Conservation (phyloP, 2,329 filamentous ascomycete genomes). For the Hymenoscyphus repandus region DNA sequence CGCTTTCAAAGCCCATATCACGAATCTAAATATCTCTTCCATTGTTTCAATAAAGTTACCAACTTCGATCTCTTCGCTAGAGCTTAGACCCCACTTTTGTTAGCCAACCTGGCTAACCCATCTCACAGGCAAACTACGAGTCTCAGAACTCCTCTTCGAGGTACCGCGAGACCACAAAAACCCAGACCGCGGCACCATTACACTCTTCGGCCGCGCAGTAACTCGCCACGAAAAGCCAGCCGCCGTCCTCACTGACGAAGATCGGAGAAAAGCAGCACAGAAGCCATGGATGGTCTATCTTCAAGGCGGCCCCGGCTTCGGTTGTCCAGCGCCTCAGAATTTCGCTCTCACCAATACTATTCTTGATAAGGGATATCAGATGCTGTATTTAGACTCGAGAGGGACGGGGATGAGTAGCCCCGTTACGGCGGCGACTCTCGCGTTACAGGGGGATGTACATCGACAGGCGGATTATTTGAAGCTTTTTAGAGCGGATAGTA, state of each 20-base stretch:
- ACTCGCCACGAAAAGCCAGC: slow-evolving; percentile 55
- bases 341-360: slow-evolving; percentile 64
- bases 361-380: slow-evolving; percentile 76
- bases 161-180: slow-evolving; percentile 73
- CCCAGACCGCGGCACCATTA: slow-evolving; percentile 55
- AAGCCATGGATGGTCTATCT: slow-evolving; percentile 66
- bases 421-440: slow-evolving; percentile 67
- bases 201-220: slow-evolving; percentile 73
- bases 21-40: too few relatives aligned
- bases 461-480: slow-evolving; percentile 78
- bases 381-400: slow-evolving; percentile 84
- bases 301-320: slow-evolving; percentile 80
- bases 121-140: slow-evolving; percentile 59
- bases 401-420: slow-evolving; percentile 83
- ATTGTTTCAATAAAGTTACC: too few relatives aligned
- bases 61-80: too few relatives aligned
- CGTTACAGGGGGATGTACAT: slow-evolving; percentile 54
- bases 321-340: slow-evolving; percentile 69
- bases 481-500: slow-evolving; percentile 82
- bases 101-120: background rate
- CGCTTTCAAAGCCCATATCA: too few relatives aligned
- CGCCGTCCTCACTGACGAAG: slow-evolving; percentile 33
- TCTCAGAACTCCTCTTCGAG: slow-evolving; percentile 80
- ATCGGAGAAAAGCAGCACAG: slow-evolving; percentile 39
- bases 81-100: background rate